phyloP scores from a whole-genome alignment of 2,329 filamentous ascomycete genomes.

The Mariannaea sp. region DNA sequence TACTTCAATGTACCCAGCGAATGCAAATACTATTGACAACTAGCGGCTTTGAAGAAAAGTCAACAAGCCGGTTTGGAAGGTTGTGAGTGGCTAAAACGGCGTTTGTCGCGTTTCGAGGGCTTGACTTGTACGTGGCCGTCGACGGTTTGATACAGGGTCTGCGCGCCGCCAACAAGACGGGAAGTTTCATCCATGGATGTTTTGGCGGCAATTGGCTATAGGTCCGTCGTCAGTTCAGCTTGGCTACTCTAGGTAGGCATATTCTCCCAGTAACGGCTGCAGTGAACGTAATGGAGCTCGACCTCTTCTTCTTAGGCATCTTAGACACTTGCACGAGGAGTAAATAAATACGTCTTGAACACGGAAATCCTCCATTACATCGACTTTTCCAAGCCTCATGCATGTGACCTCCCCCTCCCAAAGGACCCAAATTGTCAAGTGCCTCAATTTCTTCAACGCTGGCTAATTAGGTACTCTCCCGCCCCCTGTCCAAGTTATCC shows the following conservation, averaged over 20 bases:
- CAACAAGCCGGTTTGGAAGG: not conserved
- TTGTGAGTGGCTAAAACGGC: not conserved
- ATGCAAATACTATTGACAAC: too few relatives aligned
- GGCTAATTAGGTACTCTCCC: too few relatives aligned
- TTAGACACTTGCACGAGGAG: too few relatives aligned
- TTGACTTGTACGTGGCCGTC: not conserved
- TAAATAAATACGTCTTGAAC: not conserved
- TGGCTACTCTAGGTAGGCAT: too few relatives aligned
- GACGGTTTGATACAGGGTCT: slow-evolving; percentile 1
- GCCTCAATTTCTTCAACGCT: too few relatives aligned
- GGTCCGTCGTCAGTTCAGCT: too few relatives aligned
- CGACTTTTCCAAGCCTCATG: not conserved
- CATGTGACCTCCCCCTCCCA: too few relatives aligned
- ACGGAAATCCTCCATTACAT: not conserved
- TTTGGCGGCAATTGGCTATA: not conserved
- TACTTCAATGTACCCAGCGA: not conserved
- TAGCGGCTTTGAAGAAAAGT: not conserved
- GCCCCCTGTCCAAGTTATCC: slow-evolving; percentile 3
- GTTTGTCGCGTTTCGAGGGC: not conserved
- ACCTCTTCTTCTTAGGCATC: too few relatives aligned
- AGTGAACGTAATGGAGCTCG: too few relatives aligned
- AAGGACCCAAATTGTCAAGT: too few relatives aligned
- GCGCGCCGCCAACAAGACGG: not conserved
- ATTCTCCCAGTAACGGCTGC: too few relatives aligned
- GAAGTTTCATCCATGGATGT: not conserved